Evolutionary conservation across 2,329 filamentous ascomycete genomes (phyloP), one percentile per base, ranked within the genome.

Genomic region (Trichoderma asperellum): DNA sequence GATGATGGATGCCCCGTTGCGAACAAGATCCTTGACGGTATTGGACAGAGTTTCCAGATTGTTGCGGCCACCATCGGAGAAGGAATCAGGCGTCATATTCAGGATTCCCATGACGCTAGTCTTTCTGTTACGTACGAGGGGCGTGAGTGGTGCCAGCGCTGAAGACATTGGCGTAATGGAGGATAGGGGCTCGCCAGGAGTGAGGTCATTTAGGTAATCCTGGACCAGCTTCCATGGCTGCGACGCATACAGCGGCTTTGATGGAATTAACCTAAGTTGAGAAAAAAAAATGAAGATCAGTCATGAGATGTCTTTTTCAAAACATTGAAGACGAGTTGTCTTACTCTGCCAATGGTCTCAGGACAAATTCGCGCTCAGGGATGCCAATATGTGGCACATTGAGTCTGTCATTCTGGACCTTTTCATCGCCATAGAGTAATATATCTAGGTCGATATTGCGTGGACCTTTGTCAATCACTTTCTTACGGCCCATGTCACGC

Each of bases 381-480:
- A 99, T 97, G 55, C 92, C 85, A 37, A 88, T 84, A 78, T 99
- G 96, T 12, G 96, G 96, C 34, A 99, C 85, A 32, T 85, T 90
- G n/a, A 99, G 87, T 24, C 93, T 88, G 53, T 91, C 87, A 72
- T 92, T 86, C 52, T 88, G 81, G 63, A 97, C 81, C 3, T 80
- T 82, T 70, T 90, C 81, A 68, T 92, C 82, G 62, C 89, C 91
- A 76, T 97, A 97, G 1, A 97, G 84, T 21, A 98, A 82, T 58
- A 99, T 94, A 76, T 99, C 96, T 16, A 99, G 84, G 76, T 99
- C 96, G 71, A 99, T 97, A 76, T 94, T 97, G 34, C 96, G 88
- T 1, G 96, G 96, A 0, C 96, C 96, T 78, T 99, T 99, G 75
- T 97, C 93, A 53, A 98, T 88, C 55, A 93, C 75, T 79, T 97